Evolutionary conservation across 495 filamentous ascomycete species (phyloP), one percentile per base, ranked within the genome.

Genomic region (Corynascus novoguineensis): DNA sequence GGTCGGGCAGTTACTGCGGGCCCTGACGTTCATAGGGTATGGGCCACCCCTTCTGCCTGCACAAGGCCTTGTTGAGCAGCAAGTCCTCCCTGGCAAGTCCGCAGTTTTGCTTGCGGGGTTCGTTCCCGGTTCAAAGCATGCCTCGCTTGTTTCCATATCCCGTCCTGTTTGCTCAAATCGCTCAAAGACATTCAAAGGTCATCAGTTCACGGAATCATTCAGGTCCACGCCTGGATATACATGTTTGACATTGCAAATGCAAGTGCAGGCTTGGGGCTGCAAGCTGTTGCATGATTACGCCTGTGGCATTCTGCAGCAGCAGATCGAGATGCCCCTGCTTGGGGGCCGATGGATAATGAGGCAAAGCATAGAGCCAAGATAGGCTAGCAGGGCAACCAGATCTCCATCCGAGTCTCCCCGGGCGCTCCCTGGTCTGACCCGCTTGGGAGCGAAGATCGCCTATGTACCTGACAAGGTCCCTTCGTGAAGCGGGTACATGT

Each of bases 281-380:
- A 27, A 3, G 49, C 12, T 32, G 34, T n/a, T 17, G 49, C 21
- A 14, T 17, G 49, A 22, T 12, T 11, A 24, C 35, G 45, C 31
- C 31, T 37, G 34, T 35, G 12, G 34, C 34, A 42, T 10, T 27
- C 21, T 55, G 52, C 52, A 55, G 41, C 5, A 27, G 41, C 24
- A 15, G 29, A 55, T 55, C 29, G 52, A 45, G 51, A 25, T 17
- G 41, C 21, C 10, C 35, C 32, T 51, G 49, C n/a, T 9, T 32
- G 1, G 24, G 14, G n/a, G n/a, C n/a, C n/a, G n/a, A 15, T 10
- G 27, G 37, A 42, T 42, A 19, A 12, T 1, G 37, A 42, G 27
- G 25, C 37, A 53, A 42, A 34, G 25, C n/a, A 54, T 7, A 5
- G 45, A 54, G 51, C 51, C 38, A 45, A 54, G 51, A 34, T 40